Conservation (phyloP, 2,329 filamentous ascomycete genomes). For the Ophiostoma pallidulum region DNA sequence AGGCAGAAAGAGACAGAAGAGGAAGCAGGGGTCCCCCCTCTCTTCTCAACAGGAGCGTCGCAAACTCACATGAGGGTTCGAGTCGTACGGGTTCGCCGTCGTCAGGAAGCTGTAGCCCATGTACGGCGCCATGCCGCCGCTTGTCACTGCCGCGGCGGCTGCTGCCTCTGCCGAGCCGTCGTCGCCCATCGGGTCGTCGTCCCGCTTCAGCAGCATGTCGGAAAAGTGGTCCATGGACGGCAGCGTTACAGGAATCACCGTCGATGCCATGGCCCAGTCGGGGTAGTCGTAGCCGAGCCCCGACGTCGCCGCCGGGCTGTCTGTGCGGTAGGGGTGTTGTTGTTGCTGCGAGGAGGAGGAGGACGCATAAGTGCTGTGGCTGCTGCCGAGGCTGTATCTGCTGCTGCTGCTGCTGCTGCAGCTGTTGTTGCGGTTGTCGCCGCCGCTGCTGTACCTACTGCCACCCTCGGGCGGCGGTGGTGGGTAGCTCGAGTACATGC, state of each 20-base stretch:
- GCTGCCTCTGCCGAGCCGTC: neutral
- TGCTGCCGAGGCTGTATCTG: neutral
- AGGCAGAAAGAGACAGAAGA: neutral
- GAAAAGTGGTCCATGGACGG: constrained; percentile 52
- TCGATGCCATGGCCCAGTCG: constrained; percentile 41
- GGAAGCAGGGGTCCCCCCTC: constrained; percentile 8
- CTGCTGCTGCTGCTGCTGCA: constrained; percentile 17
- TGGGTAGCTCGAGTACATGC: constrained; percentile 59
- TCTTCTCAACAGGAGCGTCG: constrained; percentile 24
- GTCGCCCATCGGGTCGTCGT: constrained; percentile 35
- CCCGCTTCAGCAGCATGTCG: constrained; percentile 61
- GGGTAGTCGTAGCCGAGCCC: constrained; percentile 45
- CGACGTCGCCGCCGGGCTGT: neutral
- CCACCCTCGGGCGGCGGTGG: constrained; percentile 53
- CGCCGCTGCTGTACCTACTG: constrained; percentile 53
- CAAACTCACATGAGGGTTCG: constrained; percentile 66
- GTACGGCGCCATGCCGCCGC: constrained; percentile 47
- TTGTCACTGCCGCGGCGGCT: constrained; percentile 1
- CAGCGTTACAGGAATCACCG: constrained; percentile 47
- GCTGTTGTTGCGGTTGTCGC: constrained; percentile 23
- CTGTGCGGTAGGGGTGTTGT: neutral
- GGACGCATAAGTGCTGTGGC: neutral
- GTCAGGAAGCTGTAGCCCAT: constrained; percentile 59
- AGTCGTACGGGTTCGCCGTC: constrained; percentile 54
- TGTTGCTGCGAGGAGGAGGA: constrained; percentile 4